Conservation (phyloP, 352 stramenopile genomes). For the Globisporangium spinosum region DNA sequence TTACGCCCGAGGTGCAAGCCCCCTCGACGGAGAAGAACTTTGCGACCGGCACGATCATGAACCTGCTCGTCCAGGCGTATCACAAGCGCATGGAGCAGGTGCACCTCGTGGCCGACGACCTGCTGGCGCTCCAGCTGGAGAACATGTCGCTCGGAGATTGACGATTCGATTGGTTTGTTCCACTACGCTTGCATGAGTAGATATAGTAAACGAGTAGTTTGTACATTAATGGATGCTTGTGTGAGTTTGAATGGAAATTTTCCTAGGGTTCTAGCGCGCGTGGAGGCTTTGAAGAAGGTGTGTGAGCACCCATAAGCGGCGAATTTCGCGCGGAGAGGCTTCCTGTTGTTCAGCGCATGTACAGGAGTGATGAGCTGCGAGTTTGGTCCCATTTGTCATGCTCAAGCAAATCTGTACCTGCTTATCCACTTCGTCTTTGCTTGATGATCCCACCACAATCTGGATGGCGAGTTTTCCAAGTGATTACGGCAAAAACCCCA, state of each 20-base stretch:
- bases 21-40: not conserved
- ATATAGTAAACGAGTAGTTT: not conserved
- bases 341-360: too few species aligned
- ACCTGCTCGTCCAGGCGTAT: conserved; percentile 12
- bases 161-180: not conserved
- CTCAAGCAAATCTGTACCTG: too few species aligned
- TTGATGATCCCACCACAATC: too few species aligned
- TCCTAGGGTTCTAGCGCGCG: too few species aligned
- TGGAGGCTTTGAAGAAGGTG: too few species aligned
- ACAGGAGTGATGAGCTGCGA: too few species aligned
- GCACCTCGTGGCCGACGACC: conserved; percentile 6
- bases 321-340: too few species aligned
- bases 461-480: too few species aligned
- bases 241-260: not conserved
- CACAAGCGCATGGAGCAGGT: conserved; percentile 14
- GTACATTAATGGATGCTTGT: not conserved
- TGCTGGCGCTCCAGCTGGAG: conserved; percentile 6
- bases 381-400: too few species aligned
- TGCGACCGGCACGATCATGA: conserved; percentile 6
- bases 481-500: too few species aligned
- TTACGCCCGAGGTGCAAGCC: conserved; percentile 1
- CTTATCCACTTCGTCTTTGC: too few species aligned
- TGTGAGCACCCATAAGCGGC: not conserved
- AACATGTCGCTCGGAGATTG: conserved; percentile 2
- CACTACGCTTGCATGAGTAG: too few species aligned